Evolutionary conservation across 2,329 filamentous ascomycete species (phyloP), one percentile per base, ranked within the genome.

Genomic region (Dactylellina parvicollis): DNA sequence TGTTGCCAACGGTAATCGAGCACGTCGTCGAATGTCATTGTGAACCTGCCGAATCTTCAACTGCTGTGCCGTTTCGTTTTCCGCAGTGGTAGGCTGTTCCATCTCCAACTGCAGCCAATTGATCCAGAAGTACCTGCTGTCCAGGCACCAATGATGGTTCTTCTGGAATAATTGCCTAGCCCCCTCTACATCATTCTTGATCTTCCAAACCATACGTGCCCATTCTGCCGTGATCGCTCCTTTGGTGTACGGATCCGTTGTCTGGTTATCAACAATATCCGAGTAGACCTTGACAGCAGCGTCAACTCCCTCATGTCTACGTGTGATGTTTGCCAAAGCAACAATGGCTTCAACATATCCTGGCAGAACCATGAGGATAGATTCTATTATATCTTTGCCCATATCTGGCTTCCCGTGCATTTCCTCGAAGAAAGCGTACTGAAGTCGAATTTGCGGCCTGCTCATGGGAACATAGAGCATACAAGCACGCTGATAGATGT

Each of bases 391-490:
- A 69, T 91, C 92, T 71, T 90, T 87, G 9, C 94, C 92, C 36
- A 96, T 86, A 75, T 91, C 90, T 24, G 89, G 83, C 38, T 92
- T 88, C 3, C 88, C 91, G 40, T 86, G 85, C 81, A 91, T 90
- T 82, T 99, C 95, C 80, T 99, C 95, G 76, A 97, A 97, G 77
- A 93, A 92, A 12, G 95, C 94, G 83, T 93, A 98, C 79, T 96
- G 91, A 73, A 98, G 84, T 65, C 95, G 88, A 75, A 96, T 89
- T 0, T 89, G 89, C 0, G 94, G 92, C 67, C 90, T 85, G 76
- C 92, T 92, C 78, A 98, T 90, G 2, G 94, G 92, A 0, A 96
- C 92, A 79, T 90, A 97, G 59, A 96, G 82, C 55, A 88, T 92
- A 76, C 90, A 89, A 8, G 94, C 95, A 65, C 92, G 88, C 80